Conservation (phyloP, 768 basidiomycete species). For the Leccinum disarticulatum region DNA sequence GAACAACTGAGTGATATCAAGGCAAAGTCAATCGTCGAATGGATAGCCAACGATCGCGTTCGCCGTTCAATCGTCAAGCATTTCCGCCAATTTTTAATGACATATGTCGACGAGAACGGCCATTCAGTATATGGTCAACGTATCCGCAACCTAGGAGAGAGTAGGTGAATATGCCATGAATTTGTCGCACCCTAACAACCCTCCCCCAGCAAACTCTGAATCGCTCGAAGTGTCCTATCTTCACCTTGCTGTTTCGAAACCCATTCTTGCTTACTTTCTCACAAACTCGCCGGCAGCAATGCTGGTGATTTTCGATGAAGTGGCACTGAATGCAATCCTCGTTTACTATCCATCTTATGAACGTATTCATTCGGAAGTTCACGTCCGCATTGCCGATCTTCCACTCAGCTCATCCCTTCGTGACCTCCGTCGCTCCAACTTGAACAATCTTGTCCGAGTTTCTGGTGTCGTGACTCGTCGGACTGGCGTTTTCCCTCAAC, state of each 20-base stretch:
- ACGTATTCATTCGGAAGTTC: constrained; percentile 96
- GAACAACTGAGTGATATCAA: constrained; percentile 98
- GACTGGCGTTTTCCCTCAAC: constrained; percentile 96
- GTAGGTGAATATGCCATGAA: constrained; percentile 46
- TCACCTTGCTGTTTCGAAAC: constrained; percentile 90
- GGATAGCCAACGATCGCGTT: constrained; percentile 94
- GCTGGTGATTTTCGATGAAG: constrained; percentile 93
- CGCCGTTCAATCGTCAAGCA: constrained; percentile 87
- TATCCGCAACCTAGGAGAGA: constrained; percentile 92
- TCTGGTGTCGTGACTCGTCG: constrained; percentile 94
- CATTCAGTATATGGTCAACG: constrained; percentile 92
- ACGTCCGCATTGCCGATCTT: constrained; percentile 94
- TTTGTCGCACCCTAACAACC: constrained; percentile 13
- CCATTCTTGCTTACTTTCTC: constrained; percentile 96
- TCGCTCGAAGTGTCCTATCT: constrained; percentile 96
- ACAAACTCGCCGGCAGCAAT: constrained; percentile 92
- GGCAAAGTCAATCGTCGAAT: constrained; percentile 94
- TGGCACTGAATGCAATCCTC: constrained; percentile 90
- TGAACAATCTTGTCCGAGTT: constrained; percentile 95
- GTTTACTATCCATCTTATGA: constrained; percentile 96
- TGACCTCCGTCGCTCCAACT: constrained; percentile 86
- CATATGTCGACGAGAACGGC: constrained; percentile 90
- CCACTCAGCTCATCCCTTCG: constrained; percentile 88
- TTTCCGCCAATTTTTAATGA: constrained; percentile 94
- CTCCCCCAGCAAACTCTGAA: constrained; percentile 81